Conservation (phyloP, 306 rosid species). For the Cucumis hystrix region DNA sequence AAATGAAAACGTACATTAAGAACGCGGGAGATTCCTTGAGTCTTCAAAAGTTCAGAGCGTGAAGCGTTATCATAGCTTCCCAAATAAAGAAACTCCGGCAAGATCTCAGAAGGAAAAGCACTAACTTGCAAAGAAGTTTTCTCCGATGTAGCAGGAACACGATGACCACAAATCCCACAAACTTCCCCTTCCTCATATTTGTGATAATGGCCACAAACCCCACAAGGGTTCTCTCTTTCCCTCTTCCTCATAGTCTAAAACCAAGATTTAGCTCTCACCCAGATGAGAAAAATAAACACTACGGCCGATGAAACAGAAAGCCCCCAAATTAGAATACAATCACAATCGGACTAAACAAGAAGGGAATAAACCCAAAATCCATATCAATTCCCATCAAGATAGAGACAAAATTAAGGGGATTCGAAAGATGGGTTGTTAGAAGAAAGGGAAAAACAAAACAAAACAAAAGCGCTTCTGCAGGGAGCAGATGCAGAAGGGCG, state of each 20-base stretch:
- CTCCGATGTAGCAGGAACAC: slow-evolving; percentile 67
- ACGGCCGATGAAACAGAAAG: neutral
- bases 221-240: slow-evolving; percentile 98
- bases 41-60: slow-evolving; percentile 91
- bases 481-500: slow-evolving; percentile 4
- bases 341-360: neutral
- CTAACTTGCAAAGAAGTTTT: slow-evolving; percentile 57
- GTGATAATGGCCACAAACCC: slow-evolving; percentile 96
- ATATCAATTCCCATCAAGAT: neutral
- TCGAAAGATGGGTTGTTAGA: neutral
- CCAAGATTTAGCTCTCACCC: slow-evolving; percentile 22
- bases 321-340: neutral
- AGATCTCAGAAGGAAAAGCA: slow-evolving; percentile 82
- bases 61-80: slow-evolving; percentile 99
- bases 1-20: slow-evolving; percentile 51
- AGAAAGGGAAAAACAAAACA: neutral
- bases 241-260: slow-evolving; percentile 69
- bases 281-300: slow-evolving; percentile 9
- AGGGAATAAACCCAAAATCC: neutral
- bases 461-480: neutral
- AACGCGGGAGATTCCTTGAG: slow-evolving; percentile 87
- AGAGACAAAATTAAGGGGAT: neutral
- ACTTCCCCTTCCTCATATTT: slow-evolving; percentile 96
- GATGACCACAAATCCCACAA: slow-evolving; percentile 91
- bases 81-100: slow-evolving; percentile 80